Conservation (phyloP, 2,329 filamentous ascomycete species). For the Eurotiales sp. region DNA sequence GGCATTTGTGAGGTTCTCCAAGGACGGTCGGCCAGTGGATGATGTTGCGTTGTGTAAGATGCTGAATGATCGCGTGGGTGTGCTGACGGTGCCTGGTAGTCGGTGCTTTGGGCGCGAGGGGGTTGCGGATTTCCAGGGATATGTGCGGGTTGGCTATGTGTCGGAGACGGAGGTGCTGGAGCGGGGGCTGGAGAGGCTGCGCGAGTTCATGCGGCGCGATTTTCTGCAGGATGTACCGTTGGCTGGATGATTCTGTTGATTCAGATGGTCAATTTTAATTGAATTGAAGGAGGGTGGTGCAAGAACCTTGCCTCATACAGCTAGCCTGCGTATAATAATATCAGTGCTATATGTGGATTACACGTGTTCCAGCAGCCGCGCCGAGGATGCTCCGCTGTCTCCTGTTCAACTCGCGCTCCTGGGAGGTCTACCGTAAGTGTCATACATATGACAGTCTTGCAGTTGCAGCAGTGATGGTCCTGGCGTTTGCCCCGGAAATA, state of each 20-base stretch:
- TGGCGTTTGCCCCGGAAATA: too few species aligned
- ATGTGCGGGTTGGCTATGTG: constrained; percentile 73
- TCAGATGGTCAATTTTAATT: too few species aligned
- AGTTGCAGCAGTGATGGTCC: too few species aligned
- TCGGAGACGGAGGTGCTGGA: constrained; percentile 66
- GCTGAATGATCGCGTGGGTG: constrained; percentile 64
- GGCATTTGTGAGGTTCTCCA: constrained; percentile 68
- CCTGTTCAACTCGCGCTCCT: too few species aligned
- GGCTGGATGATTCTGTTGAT: neutral
- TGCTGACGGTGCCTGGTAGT: constrained; percentile 70
- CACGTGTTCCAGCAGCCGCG: too few species aligned
- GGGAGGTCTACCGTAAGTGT: too few species aligned
- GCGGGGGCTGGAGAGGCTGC: constrained; percentile 58
- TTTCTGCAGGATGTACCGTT: constrained; percentile 48
- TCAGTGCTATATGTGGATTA: too few species aligned
- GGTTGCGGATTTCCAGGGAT: constrained; percentile 71
- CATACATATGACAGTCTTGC: too few species aligned
- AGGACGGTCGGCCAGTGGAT: constrained; percentile 61
- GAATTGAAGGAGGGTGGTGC: too few species aligned
- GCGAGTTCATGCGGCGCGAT: constrained; percentile 54
- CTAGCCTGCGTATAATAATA: too few species aligned
- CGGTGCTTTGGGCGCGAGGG: constrained; percentile 65
- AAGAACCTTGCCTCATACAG: too few species aligned
- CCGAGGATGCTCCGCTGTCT: too few species aligned
- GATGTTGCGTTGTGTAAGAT: constrained; percentile 69